Percentiles rank a stretch among this genome's conserved stretches.
These are phyloP conservation scores for Evernia prunastri DNA, from an alignment of 495 filamentous ascomycete genomes.

Conservation along the genomic window DNA sequence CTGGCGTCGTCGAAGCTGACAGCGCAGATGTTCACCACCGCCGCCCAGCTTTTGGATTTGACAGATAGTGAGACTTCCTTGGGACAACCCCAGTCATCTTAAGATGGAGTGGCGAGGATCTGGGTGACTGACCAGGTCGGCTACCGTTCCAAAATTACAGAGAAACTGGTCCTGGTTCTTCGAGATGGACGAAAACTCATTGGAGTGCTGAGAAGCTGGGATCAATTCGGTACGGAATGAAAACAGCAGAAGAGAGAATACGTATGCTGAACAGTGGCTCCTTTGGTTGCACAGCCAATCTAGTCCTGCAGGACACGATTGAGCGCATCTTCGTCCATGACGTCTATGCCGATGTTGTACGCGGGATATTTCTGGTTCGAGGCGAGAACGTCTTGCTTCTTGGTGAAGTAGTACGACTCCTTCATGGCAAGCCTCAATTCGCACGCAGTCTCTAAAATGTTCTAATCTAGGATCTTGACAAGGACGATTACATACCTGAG, in stretches of 20 bases:
- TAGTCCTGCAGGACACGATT: slow-evolving; percentile 85
- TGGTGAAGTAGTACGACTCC: slow-evolving; percentile 70
- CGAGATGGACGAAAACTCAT: slow-evolving; percentile 90
- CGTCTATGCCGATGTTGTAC: slow-evolving; percentile 72
- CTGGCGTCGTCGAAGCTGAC: slow-evolving; percentile 39
- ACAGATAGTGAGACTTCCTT: slow-evolving; percentile 76
- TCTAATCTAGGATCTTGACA: slow-evolving; percentile 68
- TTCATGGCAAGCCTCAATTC: neutral
- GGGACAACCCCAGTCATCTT: neutral
- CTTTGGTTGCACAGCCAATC: slow-evolving; percentile 57
- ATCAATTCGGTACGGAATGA: slow-evolving; percentile 76
- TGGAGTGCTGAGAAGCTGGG: slow-evolving; percentile 91
- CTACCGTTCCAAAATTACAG: slow-evolving; percentile 40
- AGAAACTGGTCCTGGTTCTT: slow-evolving; percentile 85
- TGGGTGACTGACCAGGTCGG: slow-evolving; percentile 13
- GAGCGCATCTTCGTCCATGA: slow-evolving; percentile 71
- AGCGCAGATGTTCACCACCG: slow-evolving; percentile 96
- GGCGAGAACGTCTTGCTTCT: slow-evolving; percentile 90
- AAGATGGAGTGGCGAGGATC: neutral
- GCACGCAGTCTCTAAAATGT: slow-evolving; percentile 3
- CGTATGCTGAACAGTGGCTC: neutral
- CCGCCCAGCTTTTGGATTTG: slow-evolving; percentile 86
- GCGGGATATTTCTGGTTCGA: slow-evolving; percentile 81
- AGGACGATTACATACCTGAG: slow-evolving; percentile 78
- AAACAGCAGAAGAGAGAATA: neutral